Evolutionary conservation across 352 stramenopile species (phyloP).

Genomic region (Globisporangium carolinianum): DNA sequence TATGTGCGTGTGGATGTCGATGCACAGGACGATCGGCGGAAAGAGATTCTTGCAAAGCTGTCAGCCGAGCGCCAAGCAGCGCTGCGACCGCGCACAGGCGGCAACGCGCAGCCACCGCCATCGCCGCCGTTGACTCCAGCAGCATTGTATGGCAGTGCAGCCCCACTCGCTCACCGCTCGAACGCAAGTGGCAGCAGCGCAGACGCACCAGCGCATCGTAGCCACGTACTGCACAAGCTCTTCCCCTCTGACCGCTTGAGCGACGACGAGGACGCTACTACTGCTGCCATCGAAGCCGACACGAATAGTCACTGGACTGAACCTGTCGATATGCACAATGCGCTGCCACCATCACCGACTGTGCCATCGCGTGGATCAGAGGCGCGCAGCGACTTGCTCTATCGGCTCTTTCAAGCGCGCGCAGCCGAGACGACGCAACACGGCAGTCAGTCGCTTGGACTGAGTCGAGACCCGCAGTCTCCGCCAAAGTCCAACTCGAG

Average conservation of each 20-base stretch:
- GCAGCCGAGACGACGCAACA: too few species aligned
- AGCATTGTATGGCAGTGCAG: background rate
- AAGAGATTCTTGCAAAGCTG: slow-evolving; percentile 62
- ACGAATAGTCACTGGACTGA: too few species aligned
- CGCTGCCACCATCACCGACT: background rate
- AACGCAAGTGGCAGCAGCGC: background rate
- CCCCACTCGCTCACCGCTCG: too few species aligned
- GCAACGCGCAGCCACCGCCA: background rate
- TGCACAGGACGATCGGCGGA: slow-evolving; percentile 45
- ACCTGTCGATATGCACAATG: background rate
- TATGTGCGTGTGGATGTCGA: background rate
- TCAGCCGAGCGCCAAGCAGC: slow-evolving; percentile 43
- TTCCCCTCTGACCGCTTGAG: background rate
- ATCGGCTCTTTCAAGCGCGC: slow-evolving; percentile 15
- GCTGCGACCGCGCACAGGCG: slow-evolving; percentile 12
- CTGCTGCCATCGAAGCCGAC: background rate
- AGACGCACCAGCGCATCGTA: background rate
- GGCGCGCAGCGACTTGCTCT: slow-evolving; percentile 18
- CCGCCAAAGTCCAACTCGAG: background rate
- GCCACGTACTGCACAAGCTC: background rate
- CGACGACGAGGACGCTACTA: background rate
- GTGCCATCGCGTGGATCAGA: slow-evolving; percentile 8
- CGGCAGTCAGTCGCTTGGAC: too few species aligned
- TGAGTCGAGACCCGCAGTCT: too few species aligned
- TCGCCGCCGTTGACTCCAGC: background rate